These are phyloP conservation scores for Boechera stricta DNA, from an alignment of 345 rosid species.

Conservation along the genomic window DNA sequence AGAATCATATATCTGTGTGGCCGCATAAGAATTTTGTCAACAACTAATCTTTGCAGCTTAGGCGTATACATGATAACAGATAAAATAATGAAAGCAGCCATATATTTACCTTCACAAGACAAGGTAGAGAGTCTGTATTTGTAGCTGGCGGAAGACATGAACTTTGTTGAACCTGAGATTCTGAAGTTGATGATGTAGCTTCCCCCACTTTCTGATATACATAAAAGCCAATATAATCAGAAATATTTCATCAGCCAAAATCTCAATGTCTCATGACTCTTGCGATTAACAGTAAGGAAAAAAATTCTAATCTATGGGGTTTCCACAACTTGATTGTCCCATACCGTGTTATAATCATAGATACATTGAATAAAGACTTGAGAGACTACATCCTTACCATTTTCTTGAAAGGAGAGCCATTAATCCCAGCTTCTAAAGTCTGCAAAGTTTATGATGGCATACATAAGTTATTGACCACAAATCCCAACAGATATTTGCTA, in stretches of 20 bases:
- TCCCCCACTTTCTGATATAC: conserved; percentile 64
- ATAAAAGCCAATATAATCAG: neutral
- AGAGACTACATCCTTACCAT: conserved; percentile 53
- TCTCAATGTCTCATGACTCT: neutral
- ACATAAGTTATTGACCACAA: neutral
- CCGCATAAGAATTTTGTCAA: conserved; percentile 13
- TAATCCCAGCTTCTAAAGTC: conserved; percentile 50
- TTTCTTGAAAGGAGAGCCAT: conserved; percentile 64
- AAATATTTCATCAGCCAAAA: conserved; percentile 6
- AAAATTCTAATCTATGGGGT: neutral
- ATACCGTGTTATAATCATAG: neutral
- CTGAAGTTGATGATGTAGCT: conserved; percentile 53
- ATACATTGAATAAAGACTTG: neutral
- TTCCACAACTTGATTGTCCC: neutral
- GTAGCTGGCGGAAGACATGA: conserved; percentile 33
- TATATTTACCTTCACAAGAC: conserved; percentile 73
- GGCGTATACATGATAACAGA: neutral
- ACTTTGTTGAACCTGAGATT: conserved; percentile 44
- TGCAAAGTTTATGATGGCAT: conserved; percentile 38
- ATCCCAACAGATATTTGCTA: neutral
- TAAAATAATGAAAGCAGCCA: neutral
- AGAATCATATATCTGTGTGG: conserved; percentile 74
- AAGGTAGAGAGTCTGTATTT: conserved; percentile 53
- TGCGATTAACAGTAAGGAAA: neutral
- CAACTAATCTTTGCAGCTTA: neutral